These are phyloP conservation scores for Alternaria triticimaculans DNA, from an alignment of 2,329 filamentous ascomycete species.

Conservation along the genomic window DNA sequence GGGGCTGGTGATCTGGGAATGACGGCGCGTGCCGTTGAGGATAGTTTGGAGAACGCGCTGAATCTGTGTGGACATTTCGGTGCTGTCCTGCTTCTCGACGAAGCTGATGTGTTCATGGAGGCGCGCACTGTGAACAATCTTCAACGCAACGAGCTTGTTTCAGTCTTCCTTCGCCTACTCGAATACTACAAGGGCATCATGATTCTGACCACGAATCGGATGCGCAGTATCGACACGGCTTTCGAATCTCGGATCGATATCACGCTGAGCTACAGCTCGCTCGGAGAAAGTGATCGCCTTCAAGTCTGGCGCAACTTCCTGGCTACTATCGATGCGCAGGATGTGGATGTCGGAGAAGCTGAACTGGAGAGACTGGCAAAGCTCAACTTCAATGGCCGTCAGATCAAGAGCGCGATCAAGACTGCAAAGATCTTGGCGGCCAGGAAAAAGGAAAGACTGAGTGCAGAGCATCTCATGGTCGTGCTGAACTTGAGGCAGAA, in stretches of 20 bases:
- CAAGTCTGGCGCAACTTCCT: conserved; percentile 12
- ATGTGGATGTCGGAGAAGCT: neutral
- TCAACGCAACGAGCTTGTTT: conserved; percentile 31
- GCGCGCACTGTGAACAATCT: conserved; percentile 43
- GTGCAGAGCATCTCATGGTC: conserved; percentile 10
- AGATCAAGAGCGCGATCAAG: conserved; percentile 14
- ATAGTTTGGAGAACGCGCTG: conserved; percentile 13
- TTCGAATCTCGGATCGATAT: conserved; percentile 39
- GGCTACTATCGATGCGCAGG: conserved; percentile 10
- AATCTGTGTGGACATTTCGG: conserved; percentile 2
- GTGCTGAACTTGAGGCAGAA: conserved; percentile 9
- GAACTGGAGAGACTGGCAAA: conserved; percentile 1
- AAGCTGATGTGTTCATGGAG: conserved; percentile 62
- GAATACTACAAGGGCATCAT: conserved; percentile 55
- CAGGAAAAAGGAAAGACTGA: conserved; percentile 13
- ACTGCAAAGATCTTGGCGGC: conserved; percentile 17
- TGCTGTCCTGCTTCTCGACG: conserved; percentile 18
- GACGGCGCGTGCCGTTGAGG: conserved; percentile 18
- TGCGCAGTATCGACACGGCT: conserved; percentile 49
- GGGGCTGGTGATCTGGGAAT: conserved; percentile 18
- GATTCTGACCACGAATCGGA: conserved; percentile 54
- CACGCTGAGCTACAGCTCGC: conserved; percentile 26
- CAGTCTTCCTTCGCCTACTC: conserved; percentile 44
- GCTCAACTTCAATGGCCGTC: conserved; percentile 10
- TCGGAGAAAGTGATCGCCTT: conserved; percentile 49